Evolutionary conservation across 192 early-diverging fungal genomes (phyloP).

Genomic region (Neocallimastix lanati): DNA sequence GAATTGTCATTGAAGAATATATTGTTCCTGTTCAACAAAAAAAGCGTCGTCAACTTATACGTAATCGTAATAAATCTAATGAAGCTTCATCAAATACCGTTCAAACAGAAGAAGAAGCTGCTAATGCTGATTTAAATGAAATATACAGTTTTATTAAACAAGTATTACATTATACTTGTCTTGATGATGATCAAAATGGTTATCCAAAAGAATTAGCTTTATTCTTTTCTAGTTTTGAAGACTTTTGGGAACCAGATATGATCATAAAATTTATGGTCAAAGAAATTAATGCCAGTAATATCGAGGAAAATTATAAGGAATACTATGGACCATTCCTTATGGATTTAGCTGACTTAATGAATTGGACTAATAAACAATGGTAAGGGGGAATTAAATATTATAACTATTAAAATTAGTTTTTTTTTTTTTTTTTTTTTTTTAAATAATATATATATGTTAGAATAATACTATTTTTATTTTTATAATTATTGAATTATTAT

Average conservation of each 20-base stretch:
- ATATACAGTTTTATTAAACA: not conserved
- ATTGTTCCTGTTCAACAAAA: not conserved
- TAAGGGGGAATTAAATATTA: too few species aligned
- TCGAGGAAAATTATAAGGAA: not conserved
- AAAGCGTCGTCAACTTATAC: not conserved
- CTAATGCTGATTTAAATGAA: not conserved
- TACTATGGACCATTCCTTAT: not conserved
- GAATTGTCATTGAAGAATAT: not conserved
- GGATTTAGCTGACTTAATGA: not conserved
- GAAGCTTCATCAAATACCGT: not conserved
- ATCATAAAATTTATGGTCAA: not conserved
- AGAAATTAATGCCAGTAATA: not conserved
- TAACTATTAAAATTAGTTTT: too few species aligned
- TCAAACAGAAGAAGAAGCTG: not conserved
- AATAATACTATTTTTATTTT: too few species aligned
- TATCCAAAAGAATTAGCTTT: not conserved
- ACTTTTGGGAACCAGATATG: not conserved
- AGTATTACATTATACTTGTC: not conserved
- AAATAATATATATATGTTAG: too few species aligned
- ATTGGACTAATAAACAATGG: not conserved
- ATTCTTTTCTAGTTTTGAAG: not conserved
- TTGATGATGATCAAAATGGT: not conserved
- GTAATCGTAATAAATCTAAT: not conserved
- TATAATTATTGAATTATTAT: too few species aligned
- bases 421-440: too few species aligned